Percentiles rank a stretch among this genome's conserved stretches.
phyloP scores from a whole-genome alignment of 495 filamentous ascomycete genomes.

The Talaromyces wortmannii region DNA sequence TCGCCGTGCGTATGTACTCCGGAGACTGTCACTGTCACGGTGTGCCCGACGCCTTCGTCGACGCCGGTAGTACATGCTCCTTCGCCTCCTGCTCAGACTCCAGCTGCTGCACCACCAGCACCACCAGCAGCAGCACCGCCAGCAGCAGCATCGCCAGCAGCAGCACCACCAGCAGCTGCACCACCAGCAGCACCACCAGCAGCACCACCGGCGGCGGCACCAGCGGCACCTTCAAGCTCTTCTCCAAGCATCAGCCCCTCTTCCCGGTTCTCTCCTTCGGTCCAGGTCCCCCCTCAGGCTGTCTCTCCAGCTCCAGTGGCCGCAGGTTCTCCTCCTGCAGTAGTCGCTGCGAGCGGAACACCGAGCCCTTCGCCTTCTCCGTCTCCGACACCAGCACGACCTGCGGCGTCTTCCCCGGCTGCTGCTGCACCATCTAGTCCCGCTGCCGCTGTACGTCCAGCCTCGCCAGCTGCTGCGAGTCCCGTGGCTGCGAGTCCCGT shows the following conservation, averaged over 20 bases:
- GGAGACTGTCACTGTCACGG: not conserved
- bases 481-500: too few relatives aligned
- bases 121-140: conserved; percentile 40
- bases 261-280: too few relatives aligned
- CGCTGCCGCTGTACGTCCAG: too few relatives aligned
- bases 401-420: too few relatives aligned
- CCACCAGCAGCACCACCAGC: conserved; percentile 48
- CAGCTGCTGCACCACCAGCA: conserved; percentile 37
- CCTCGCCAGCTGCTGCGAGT: too few relatives aligned
- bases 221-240: not conserved
- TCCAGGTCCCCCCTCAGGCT: too few relatives aligned
- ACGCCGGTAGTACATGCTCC: not conserved
- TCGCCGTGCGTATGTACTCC: not conserved
- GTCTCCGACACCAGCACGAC: too few relatives aligned
- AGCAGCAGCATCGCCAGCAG: conserved; percentile 37
- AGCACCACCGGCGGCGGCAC: conserved; percentile 17
- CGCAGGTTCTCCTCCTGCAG: too few relatives aligned
- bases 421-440: too few relatives aligned
- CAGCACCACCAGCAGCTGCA: conserved; percentile 31
- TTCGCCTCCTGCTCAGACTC: conserved; percentile 37
- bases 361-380: too few relatives aligned
- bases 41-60: not conserved
- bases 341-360: too few relatives aligned
- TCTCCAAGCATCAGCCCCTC: not conserved
- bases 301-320: too few relatives aligned